Evolutionary conservation across 2,329 filamentous ascomycete species (phyloP), one percentile per base, ranked within the genome.

Genomic region (Nemania sp.): DNA sequence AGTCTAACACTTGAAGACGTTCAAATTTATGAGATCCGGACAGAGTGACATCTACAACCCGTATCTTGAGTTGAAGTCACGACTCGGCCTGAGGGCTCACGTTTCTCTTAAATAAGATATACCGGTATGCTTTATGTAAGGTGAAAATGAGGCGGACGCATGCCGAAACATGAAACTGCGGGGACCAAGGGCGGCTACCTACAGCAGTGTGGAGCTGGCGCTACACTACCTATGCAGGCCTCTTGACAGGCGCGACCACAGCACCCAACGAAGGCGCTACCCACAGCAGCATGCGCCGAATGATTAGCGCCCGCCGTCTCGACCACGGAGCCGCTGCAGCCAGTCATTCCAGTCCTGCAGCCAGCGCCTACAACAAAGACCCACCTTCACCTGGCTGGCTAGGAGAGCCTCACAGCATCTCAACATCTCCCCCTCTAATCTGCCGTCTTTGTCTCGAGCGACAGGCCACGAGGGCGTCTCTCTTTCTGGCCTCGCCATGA

Each of bases 171-270:
- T n/a, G 8, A 26, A 14, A 28, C 3, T 7, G 24, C 3, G n/a
- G n/a, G n/a, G n/a, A n/a, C 15, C 14, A 19, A 8, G 15, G 26
- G 17, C n/a, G 2, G 26, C 20, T 2, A 24, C 12, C 15, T 33
- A 14, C 14, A 43, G n/a, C 50, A 54, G 55, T 51, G 47, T 52
- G 56, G 52, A 58, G 33, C 52, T 7, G 43, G 51, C 55, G 51
- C 42, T 52, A 52, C 43, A 15, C 9, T 23, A 6, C 19, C 36
- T 14, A 15, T 34, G 7, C n/a, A n/a, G 12, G 23, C 43, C 22
- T 22, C 28, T 28, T 23, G 23, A 39, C 49, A 56, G 24, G 39
- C 52, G 48, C 52, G 34, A 39, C 44, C 39, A 40, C 31, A 52
- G 47, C 36, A 33, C n/a, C n/a, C n/a, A n/a, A n/a, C n/a, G n/a